These are phyloP conservation scores for Sordariomycetes sp. DNA, from an alignment of 2,329 filamentous ascomycete species.

Conservation along the genomic window DNA sequence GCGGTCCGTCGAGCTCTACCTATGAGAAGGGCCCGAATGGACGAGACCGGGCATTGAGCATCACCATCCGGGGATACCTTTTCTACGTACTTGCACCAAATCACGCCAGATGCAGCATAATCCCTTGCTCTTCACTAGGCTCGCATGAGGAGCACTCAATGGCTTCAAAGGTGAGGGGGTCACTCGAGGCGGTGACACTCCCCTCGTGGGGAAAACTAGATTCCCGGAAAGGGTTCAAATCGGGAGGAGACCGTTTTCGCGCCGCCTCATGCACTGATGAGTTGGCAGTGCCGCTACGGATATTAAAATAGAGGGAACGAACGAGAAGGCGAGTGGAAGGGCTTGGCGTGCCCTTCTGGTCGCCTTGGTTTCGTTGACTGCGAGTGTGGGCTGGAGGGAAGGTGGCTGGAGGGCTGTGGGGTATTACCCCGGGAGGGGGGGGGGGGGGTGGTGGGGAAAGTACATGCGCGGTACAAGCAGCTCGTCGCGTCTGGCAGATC, in stretches of 20 bases:
- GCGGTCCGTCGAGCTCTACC: no score
- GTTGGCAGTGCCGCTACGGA: conserved; percentile 14
- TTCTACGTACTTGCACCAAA: no score
- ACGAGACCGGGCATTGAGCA: no score
- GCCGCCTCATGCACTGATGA: conserved; percentile 5
- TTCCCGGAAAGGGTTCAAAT: background rate
- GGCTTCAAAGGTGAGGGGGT: background rate
- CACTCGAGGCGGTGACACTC: background rate
- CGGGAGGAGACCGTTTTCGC: background rate
- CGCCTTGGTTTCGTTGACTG: background rate
- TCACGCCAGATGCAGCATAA: background rate
- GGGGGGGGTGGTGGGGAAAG: no score
- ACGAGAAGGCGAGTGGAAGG: background rate
- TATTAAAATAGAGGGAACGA: conserved; percentile 7
- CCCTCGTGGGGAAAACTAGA: background rate
- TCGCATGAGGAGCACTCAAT: background rate
- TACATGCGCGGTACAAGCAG: background rate
- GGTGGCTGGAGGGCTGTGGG: background rate
- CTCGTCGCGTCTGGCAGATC: background rate
- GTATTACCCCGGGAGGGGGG: no score
- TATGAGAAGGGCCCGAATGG: no score
- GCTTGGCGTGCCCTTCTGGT: background rate
- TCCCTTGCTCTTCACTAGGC: background rate
- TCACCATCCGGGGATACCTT: no score
- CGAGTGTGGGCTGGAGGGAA: no score